Evolutionary conservation across 257 asterid genomes (phyloP).

Genomic region (Verbascum thapsus): DNA sequence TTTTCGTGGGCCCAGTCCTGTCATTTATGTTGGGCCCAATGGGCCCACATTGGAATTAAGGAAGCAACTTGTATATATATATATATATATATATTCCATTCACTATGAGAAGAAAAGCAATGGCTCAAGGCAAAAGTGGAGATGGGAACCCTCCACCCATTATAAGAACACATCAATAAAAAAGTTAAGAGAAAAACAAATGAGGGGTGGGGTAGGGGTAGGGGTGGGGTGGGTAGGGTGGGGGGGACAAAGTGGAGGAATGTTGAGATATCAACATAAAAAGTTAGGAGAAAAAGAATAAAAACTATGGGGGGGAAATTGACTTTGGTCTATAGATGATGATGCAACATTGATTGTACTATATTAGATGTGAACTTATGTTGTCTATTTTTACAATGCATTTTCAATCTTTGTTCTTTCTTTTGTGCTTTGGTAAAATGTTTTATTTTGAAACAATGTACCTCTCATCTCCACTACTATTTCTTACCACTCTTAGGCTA

Average conservation of each 20-base stretch:
- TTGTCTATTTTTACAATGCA: slow-evolving; percentile 43
- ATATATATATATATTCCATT: slow-evolving; percentile 37
- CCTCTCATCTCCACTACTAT: too few species aligned
- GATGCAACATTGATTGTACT: slow-evolving; percentile 55
- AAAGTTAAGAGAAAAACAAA: slow-evolving; percentile 17
- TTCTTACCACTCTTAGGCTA: too few species aligned
- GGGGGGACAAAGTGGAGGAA: slow-evolving; percentile 86
- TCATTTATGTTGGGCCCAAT: slow-evolving; percentile 35
- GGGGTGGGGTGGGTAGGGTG: slow-evolving; percentile 47
- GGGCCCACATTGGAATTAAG: slow-evolving; percentile 46
- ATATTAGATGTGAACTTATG: slow-evolving; percentile 35
- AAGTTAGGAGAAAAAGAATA: slow-evolving; percentile 25
- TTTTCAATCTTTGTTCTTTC: slow-evolving; percentile 36
- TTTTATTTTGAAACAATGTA: too few species aligned
- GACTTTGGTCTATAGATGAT: slow-evolving; percentile 55
- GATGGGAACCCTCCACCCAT: slow-evolving; percentile 57
- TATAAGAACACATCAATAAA: slow-evolving; percentile 22
- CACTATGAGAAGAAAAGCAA: slow-evolving; percentile 52
- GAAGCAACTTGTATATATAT: slow-evolving; percentile 37
- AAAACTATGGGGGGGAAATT: slow-evolving; percentile 33
- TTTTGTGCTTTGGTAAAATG: slow-evolving; percentile 25
- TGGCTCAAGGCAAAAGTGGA: slow-evolving; percentile 47
- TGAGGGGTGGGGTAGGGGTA: slow-evolving; percentile 20
- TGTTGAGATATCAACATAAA: slow-evolving; percentile 66
- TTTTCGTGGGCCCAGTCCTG: slow-evolving; percentile 38